A percentile compares a stretch with the other conserved stretches of the same genome.
Evolutionary conservation across 805 yeast genomes (phyloP).

Genomic region (Kazachstania africana): DNA sequence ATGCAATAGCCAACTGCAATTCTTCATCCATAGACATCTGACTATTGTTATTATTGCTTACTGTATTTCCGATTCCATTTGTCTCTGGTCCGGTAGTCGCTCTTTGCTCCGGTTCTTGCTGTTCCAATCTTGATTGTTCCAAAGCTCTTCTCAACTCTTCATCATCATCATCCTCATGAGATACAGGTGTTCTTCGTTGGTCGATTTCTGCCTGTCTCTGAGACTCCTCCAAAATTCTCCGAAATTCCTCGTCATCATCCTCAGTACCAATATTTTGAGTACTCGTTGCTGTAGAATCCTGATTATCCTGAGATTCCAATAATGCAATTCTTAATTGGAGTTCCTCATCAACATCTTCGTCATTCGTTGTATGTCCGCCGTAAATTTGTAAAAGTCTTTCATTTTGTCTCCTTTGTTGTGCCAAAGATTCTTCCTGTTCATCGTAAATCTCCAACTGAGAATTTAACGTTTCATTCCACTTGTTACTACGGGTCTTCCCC

Average conservation of each 20-base stretch:
- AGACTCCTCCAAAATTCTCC: conserved; percentile 15
- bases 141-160: conserved; percentile 13
- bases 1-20: conserved; percentile 23
- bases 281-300: conserved; percentile 1
- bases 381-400: conserved; percentile 13
- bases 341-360: conserved; percentile 19
- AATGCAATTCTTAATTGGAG: conserved; percentile 24
- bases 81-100: too few species aligned
- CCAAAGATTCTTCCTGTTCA: conserved; percentile 15
- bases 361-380: conserved; percentile 17
- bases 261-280: conserved; percentile 1
- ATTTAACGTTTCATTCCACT: conserved; percentile 21
- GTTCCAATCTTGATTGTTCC: conserved; percentile 9
- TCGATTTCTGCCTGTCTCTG: neutral
- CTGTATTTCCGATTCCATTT: too few species aligned
- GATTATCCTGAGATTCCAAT: conserved; percentile 20
- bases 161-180: conserved; percentile 10
- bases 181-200: neutral
- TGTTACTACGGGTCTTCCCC: conserved; percentile 11
- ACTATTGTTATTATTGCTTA: too few species aligned
- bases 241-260: conserved; percentile 9
- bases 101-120: too few species aligned
- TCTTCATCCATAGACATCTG: conserved; percentile 22
- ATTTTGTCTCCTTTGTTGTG: conserved; percentile 9
- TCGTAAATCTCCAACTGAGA: conserved; percentile 19